Evolutionary conservation across 805 yeast species (phyloP).

Genomic region (Barnettozyma pratensis): DNA sequence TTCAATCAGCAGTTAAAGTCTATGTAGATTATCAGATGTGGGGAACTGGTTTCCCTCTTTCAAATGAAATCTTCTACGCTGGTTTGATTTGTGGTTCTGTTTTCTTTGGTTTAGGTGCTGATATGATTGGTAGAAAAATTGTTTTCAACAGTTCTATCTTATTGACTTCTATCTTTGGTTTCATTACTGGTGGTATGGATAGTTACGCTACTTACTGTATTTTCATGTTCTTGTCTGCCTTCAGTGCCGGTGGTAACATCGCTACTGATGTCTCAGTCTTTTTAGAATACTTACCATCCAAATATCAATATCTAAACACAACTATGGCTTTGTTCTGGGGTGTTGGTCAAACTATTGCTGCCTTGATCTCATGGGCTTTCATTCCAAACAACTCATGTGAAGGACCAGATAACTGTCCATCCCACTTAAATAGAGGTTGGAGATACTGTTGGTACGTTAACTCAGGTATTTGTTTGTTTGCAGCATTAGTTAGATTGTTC

Average conservation of each 20-base stretch:
- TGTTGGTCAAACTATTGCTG: slow-evolving; percentile 49
- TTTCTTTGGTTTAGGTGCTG: slow-evolving; percentile 48
- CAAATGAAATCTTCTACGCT: slow-evolving; percentile 41
- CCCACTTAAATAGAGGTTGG: slow-evolving; percentile 51
- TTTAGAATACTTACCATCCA: slow-evolving; percentile 44
- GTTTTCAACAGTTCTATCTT: slow-evolving; percentile 45
- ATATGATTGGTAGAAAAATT: slow-evolving; percentile 43
- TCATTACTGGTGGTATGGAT: slow-evolving; percentile 45
- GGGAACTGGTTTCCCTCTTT: slow-evolving; percentile 35
- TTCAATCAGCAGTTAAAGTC: slow-evolving; percentile 40
- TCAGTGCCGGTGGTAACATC: slow-evolving; percentile 49
- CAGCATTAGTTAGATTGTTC: slow-evolving; percentile 42
- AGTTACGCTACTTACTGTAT: slow-evolving; percentile 43
- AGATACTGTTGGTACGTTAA: slow-evolving; percentile 49
- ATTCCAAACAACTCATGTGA: slow-evolving; percentile 43
- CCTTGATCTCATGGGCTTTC: slow-evolving; percentile 48
- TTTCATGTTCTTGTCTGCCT: slow-evolving; percentile 38
- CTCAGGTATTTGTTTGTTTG: slow-evolving; percentile 44
- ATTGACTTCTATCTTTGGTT: slow-evolving; percentile 40
- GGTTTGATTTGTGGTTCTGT: slow-evolving; percentile 46
- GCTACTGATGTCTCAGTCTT: slow-evolving; percentile 49
- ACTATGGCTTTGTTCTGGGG: slow-evolving; percentile 54
- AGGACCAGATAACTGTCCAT: slow-evolving; percentile 37
- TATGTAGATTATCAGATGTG: slow-evolving; percentile 42
- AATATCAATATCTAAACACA: slow-evolving; percentile 44